Base-by-base conservation (phyloP, 202 grass and related monocot species). In the Musa balbisiana region DNA sequence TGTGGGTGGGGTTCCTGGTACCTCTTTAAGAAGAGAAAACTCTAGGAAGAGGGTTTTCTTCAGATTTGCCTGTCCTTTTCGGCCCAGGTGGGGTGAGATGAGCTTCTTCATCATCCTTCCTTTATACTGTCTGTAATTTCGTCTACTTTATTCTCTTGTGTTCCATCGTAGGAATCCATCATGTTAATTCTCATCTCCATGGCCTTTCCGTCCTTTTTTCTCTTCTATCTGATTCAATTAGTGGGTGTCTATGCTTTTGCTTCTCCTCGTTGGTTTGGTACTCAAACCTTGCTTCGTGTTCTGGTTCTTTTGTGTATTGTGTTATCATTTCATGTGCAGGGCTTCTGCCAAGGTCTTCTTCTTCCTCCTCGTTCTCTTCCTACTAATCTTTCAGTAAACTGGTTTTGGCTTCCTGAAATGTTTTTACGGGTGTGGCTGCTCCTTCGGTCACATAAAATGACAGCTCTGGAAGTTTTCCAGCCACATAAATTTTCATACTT, bases 401-500 rank as follows among this genome's bases (percentile, higher is more conserved):
- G 15, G 17, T 29, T 10, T 19, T 20, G 63, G 23, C 26, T 65
- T 65, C n/a, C 21, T 65, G 19, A 11, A 65, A 21, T 65, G 54
- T 13, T 43, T 59, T 65, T 65, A 10, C 11, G 11, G 9, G 22
- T 11, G 21, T 20, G 1, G 63, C 10, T 65, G 63, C 22, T 23
- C 63, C 23, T 49, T 49, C 49, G 24, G 54, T 49, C 73, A 50
- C 73, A 75, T 59, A 59, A 75, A 75, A 75, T 75, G 73, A 75
- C 25, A 15, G 53, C 25, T 75, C 53, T 49, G 73, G 54, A 75
- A 49, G 24, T 60, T 59, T 49, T n/a, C 25, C 27, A n/a, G 8
- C 17, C 15, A 17, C 55, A n/a, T 59, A 27, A 50, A 16, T 3
- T 58, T 69, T 19, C 25, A 49, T 79, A 26, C 22, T 58, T 58